phyloP scores from a whole-genome alignment of 2,329 filamentous ascomycete genomes.

The Apiospora sp. region DNA sequence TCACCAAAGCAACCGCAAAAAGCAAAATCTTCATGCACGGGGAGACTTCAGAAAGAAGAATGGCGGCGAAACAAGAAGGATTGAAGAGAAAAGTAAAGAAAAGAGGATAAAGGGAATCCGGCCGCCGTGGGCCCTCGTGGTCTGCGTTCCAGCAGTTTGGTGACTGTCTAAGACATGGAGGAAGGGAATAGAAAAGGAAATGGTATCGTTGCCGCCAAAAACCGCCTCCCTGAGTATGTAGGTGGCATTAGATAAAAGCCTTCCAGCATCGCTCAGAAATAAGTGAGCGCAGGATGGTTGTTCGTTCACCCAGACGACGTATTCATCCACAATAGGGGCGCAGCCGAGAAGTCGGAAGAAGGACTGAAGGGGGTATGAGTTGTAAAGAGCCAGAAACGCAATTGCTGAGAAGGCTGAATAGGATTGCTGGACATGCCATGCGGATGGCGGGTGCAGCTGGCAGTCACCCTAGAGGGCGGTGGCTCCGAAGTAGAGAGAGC shows the following conservation, averaged over 20 bases:
- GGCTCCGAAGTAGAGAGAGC: not conserved
- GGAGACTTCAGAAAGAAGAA: not conserved
- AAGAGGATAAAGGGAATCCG: not conserved
- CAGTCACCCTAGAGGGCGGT: not conserved
- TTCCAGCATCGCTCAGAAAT: not conserved
- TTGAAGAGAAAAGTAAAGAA: constrained; percentile 8
- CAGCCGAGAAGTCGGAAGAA: constrained; percentile 33
- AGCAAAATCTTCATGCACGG: not conserved
- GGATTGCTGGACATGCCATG: constrained; percentile 37
- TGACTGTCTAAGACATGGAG: constrained; percentile 22
- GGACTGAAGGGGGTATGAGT: constrained; percentile 36
- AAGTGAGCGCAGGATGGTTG: not conserved
- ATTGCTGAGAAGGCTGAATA: constrained; percentile 32
- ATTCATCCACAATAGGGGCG: not conserved
- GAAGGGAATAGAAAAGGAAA: constrained; percentile 2
- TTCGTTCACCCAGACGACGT: not conserved
- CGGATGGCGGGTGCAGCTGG: constrained; percentile 7
- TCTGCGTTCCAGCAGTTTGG: constrained; percentile 12
- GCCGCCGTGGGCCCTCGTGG: not conserved
- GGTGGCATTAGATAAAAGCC: constrained; percentile 16
- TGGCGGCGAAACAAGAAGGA: not conserved
- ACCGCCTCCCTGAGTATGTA: constrained; percentile 14
- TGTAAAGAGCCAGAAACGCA: constrained; percentile 23
- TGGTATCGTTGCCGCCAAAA: constrained; percentile 17
- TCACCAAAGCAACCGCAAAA: not conserved